Base-by-base conservation (phyloP, 192 early-diverging fungal species). In the Thamnidium elegans region DNA sequence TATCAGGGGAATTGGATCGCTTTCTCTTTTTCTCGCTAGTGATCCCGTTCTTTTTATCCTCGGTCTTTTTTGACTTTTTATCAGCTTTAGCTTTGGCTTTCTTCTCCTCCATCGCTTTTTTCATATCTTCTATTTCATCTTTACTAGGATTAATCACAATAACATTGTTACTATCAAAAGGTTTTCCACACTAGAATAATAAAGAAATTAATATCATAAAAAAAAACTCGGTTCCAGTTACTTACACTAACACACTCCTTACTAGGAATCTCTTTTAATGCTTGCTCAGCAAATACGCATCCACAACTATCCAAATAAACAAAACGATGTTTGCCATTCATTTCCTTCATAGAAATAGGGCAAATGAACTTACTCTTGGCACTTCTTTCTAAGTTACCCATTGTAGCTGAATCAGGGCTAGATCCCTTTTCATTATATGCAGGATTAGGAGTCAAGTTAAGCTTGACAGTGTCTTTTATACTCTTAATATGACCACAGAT, bases 271-370 rank as follows among this genome's bases (percentile, higher is more conserved):
- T 88, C 82, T 62, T 89, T 88, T 30, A 95, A 67, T 5, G 90
- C 90, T 58, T 87, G 82, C 52, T 89, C 87, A 11, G 92, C 85
- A 73, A 94, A 72, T 7, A 87, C 91, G 68, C 89, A 91, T 3
- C 93, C 93, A 77, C 92, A 94, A 6, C 78, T 79, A 19, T 76
- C 70, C 26, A 88, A 50, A 72, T 84, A 84, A 17, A 87, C 79
- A 73, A 80, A 88, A 30, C 85, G 77, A 54, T 78, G 76, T 65
- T 90, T 91, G 8, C 90, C 92, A 69, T 89, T 94, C 92, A 94
- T 94, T 72, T 94, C 92, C 61, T 87, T 87, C 69, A 85, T 75
- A 0, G 93, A 86, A 20, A 95, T 78, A 6, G 93, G 93, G 67
- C 93, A 95, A 32, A 88, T 75, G 62, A 83, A 95, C 45, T 77